Percentiles rank a stretch among this genome's conserved stretches.
phyloP scores from a whole-genome alignment of 2,329 filamentous ascomycete genomes.

The Cytospora mali region DNA sequence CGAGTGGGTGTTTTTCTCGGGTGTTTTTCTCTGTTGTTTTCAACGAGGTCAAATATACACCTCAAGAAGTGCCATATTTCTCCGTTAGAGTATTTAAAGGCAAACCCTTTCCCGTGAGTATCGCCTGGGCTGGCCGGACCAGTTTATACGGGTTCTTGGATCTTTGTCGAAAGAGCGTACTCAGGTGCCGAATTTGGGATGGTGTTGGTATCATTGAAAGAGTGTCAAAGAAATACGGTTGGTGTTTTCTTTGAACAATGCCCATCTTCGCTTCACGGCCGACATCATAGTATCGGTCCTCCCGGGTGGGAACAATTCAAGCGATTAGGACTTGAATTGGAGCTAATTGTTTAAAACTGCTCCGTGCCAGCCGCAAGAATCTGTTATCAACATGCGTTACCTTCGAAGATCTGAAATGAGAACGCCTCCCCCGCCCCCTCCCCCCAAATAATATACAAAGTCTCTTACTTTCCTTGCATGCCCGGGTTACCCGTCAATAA shows the following conservation, averaged over 20 bases:
- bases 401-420: background rate
- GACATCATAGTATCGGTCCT: too few species aligned
- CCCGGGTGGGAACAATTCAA: background rate
- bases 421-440: background rate
- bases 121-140: background rate
- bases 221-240: background rate
- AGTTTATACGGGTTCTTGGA: background rate
- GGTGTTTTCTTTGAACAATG: background rate
- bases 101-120: background rate
- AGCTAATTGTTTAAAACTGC: background rate
- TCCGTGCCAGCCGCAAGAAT: background rate
- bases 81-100: background rate
- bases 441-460: background rate
- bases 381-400: background rate
- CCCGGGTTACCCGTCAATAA: slow-evolving; percentile 6
- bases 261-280: background rate
- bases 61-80: too few species aligned
- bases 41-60: too few species aligned
- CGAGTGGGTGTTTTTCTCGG: background rate
- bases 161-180: slow-evolving; percentile 2
- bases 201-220: background rate
- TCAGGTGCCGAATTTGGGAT: slow-evolving; percentile 15
- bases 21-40: background rate
- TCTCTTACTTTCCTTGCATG: background rate
- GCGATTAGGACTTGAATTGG: background rate